Percentiles rank a stretch among this genome's conserved stretches.
Evolutionary conservation across 495 filamentous ascomycete genomes (phyloP).

Genomic region (Penicillium coffeae): DNA sequence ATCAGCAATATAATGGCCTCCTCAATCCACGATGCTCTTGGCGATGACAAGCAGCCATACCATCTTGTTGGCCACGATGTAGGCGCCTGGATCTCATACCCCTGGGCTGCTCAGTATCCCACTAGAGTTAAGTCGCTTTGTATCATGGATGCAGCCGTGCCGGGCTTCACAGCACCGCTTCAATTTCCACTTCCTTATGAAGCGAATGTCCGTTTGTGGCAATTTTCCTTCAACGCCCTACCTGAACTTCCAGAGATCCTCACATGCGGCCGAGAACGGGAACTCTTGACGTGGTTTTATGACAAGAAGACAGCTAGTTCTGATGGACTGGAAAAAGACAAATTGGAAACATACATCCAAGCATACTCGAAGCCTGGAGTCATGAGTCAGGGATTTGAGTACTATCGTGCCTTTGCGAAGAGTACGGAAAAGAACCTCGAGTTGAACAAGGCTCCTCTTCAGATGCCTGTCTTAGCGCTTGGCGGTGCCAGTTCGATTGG

Average conservation of each 20-base stretch:
- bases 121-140: constrained; percentile 20
- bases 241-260: constrained; percentile 24
- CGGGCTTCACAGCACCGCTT: constrained; percentile 16
- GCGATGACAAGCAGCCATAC: constrained; percentile 12
- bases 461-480: constrained; percentile 21
- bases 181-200: constrained; percentile 16
- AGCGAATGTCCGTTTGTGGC: constrained; percentile 25
- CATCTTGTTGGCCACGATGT: constrained; percentile 27
- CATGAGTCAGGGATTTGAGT: constrained; percentile 30
- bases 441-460: constrained; percentile 18
- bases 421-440: constrained; percentile 25
- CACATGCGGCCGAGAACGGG: constrained; percentile 19
- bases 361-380: constrained; percentile 23
- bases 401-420: constrained; percentile 24
- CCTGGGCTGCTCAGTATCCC: constrained; percentile 25
- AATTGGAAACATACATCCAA: constrained; percentile 20
- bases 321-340: constrained; percentile 12
- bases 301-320: constrained; percentile 18
- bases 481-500: constrained; percentile 23
- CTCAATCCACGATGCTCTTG: constrained; percentile 14
- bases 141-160: constrained; percentile 25
- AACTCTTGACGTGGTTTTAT: constrained; percentile 24
- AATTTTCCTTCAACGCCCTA: constrained; percentile 27
- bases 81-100: constrained; percentile 26
- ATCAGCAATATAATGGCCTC: constrained; percentile 22